Evolutionary conservation across 495 filamentous ascomycete species (phyloP), one percentile per base, ranked within the genome.

Genomic region (Aspergillus heteromorphus): DNA sequence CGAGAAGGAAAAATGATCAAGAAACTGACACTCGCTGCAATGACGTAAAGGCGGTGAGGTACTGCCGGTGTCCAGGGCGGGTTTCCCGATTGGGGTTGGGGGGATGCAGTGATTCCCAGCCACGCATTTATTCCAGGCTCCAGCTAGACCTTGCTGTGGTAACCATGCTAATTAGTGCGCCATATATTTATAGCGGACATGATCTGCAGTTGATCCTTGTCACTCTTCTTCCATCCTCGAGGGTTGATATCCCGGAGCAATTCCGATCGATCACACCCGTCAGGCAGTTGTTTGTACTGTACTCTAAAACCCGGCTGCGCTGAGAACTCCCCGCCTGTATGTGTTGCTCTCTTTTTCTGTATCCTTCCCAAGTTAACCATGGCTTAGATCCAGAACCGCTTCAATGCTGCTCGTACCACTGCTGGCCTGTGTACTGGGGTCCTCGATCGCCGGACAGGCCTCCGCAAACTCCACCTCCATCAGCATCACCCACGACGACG

Each of bases 341-440:
- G 34, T 38, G 5, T 38, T 38, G n/a, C 5, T 5, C 34, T n/a
- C 1, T 38, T 4, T 38, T 38, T 4, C n/a, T 14, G 13, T 27
- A 4, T 27, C 7, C 7, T 27, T 27, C 23, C 3, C 7, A 38
- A 38, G 30, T 5, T 38, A 38, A 38, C n/a, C 5, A n/a, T 38
- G 34, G 13, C 1, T 38, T 38, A 38, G 34, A 14, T 38, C 34
- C n/a, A 5, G 1, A n/a, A 38, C 11, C 34, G 5, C 11, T 13
- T 11, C 40, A 36, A 59, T 59, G 57, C 47, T 59, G 16, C 29
- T 59, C 41, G 11, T 47, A 34, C 25, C 52, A 2, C 25, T 59
- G 38, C 21, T 59, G 31, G 18, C 47, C 21, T 45, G 48, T 21
- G 48, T 41, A 16, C 43, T 47, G 13, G 21, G 43, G 43, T 23